Conservation (phyloP, 2,329 filamentous ascomycete species). For the Bisporella sp. region DNA sequence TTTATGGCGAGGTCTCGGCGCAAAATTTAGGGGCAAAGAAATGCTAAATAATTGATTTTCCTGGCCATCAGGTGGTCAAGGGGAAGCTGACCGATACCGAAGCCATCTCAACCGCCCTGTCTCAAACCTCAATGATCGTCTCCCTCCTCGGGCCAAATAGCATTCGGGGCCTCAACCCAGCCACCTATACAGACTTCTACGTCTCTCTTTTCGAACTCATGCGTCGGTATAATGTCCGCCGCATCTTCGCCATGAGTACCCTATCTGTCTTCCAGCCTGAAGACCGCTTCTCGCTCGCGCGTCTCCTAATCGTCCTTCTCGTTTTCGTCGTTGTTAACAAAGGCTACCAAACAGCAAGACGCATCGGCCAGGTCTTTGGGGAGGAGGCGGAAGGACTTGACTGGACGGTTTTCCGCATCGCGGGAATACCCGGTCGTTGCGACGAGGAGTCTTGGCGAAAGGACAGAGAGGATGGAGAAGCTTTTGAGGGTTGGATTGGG, state of each 20-base stretch:
- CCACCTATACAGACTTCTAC: not conserved
- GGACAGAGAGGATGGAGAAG: constrained; percentile 7
- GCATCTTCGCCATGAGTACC: not conserved
- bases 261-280: not conserved
- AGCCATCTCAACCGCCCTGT: not conserved
- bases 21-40: too few relatives aligned
- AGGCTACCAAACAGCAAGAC: not conserved
- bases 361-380: not conserved
- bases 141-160: not conserved
- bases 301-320: not conserved
- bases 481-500: constrained; percentile 4
- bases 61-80: not conserved
- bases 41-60: too few relatives aligned
- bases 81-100: not conserved
- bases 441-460: not conserved
- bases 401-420: not conserved
- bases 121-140: not conserved
- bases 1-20: too few relatives aligned
- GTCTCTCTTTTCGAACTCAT: not conserved
- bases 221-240: not conserved
- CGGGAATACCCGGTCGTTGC: not conserved
- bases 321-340: not conserved
- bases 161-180: not conserved
- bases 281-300: not conserved
- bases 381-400: not conserved